Evolutionary conservation across 371 early-diverging fungal species (phyloP), one percentile per base, ranked within the genome.

Genomic region (Zychaea mexicana): DNA sequence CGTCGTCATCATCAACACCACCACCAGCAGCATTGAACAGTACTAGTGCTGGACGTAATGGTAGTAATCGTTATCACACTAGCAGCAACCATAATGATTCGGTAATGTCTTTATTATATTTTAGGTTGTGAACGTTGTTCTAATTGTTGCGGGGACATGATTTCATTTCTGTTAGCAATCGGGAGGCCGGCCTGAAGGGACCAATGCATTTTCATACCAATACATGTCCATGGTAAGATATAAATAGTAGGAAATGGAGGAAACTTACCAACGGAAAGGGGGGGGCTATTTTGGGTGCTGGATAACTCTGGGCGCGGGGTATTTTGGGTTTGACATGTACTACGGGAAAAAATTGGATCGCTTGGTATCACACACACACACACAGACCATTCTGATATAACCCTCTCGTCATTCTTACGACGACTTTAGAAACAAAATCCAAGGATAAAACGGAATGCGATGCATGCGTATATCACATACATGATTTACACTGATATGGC

Each of bases 391-490:
- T n/a, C n/a, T n/a, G n/a, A n/a, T n/a, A n/a, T n/a, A n/a, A n/a
- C n/a, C n/a, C n/a, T 42, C 13, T 42, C n/a, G 15, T 3, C n/a
- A 13, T 39, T 39, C 10, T 39, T 39, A 3, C n/a, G 3, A 39
- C n/a, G 13, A 42, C n/a, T 42, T 42, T 68, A 82, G 83, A 81
- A 79, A 64, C 73, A 82, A 62, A 78, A 81, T 68, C 82, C 82
- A 47, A 78, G 75, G 65, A 76, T 82, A 45, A 84, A 84, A 63
- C 69, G 81, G 46, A 84, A 84, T 76, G 84, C 84, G 9, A 77
- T 79, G 76, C 84, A 84, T 72, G 82, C 84, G 31, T 84, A 84
- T 61, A 84, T 84, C 57, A 76, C 84, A 26, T 84, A 83, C 61
- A 81, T 83, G 84, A 83, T 83, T 21, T 83, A 83, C 65, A 80